Conservation (phyloP, 2,329 filamentous ascomycete genomes). For the Colletotrichum sp. region DNA sequence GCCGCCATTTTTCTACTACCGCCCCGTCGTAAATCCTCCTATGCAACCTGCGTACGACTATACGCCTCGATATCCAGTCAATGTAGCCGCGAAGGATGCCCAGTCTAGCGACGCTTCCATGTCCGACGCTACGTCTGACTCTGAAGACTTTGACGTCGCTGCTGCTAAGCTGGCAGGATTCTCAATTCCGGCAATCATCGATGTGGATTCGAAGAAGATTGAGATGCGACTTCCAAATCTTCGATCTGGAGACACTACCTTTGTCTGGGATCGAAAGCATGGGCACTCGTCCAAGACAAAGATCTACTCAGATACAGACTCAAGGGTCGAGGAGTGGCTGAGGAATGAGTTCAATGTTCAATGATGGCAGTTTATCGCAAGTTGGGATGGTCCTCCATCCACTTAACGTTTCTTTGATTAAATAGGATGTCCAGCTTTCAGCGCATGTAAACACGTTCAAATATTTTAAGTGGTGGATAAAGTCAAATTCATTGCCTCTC, state of each 20-base stretch:
- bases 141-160: background rate
- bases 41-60: background rate
- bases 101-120: background rate
- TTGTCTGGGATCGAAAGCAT: background rate
- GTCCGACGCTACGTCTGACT: background rate
- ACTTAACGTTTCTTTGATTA: background rate
- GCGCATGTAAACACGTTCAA: background rate
- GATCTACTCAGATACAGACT: background rate
- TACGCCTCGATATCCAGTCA: background rate
- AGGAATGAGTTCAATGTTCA: background rate
- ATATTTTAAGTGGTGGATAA: accelerated
- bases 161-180: background rate
- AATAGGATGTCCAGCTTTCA: background rate
- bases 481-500: background rate
- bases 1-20: background rate
- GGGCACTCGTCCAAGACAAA: background rate
- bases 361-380: background rate
- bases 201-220: slow-evolving; percentile 4
- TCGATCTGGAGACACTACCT: background rate
- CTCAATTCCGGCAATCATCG: slow-evolving; percentile 1
- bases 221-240: background rate
- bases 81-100: background rate
- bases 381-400: background rate
- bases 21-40: background rate
- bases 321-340: background rate